Conservation (phyloP, 495 filamentous ascomycete genomes). For the Cercophora sp. region DNA sequence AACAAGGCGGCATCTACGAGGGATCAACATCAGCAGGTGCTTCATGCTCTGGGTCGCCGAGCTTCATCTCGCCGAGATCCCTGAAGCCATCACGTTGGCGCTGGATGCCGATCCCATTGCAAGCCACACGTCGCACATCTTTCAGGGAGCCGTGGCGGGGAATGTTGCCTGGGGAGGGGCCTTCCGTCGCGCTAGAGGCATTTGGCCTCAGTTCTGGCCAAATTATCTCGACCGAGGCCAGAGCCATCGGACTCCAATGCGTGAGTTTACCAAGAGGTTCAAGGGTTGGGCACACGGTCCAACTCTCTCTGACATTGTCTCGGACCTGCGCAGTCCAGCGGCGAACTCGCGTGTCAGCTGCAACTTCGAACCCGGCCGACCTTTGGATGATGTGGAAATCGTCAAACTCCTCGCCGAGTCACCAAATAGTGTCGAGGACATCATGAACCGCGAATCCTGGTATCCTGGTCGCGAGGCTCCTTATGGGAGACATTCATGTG, state of each 20-base stretch:
- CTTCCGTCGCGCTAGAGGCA: neutral
- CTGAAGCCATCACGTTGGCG: neutral
- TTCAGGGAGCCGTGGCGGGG: neutral
- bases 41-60: neutral
- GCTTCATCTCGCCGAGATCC: neutral
- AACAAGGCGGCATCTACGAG: neutral
- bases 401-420: neutral
- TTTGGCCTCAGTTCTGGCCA: too few relatives aligned
- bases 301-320: neutral
- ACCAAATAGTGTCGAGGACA: neutral
- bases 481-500: neutral
- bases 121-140: neutral
- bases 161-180: neutral
- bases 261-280: neutral
- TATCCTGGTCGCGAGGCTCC: too few relatives aligned
- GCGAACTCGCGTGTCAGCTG: neutral
- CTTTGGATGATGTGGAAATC: neutral
- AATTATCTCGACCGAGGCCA: too few relatives aligned
- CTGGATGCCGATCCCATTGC: neutral
- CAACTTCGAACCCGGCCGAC: neutral
- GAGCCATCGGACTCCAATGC: too few relatives aligned
- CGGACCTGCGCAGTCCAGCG: neutral
- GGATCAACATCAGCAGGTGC: neutral
- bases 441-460: too few relatives aligned
- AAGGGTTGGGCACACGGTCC: neutral